phyloP scores from a whole-genome alignment of 1,139 yeast genomes.

The Yamadazyma trypodendri region DNA sequence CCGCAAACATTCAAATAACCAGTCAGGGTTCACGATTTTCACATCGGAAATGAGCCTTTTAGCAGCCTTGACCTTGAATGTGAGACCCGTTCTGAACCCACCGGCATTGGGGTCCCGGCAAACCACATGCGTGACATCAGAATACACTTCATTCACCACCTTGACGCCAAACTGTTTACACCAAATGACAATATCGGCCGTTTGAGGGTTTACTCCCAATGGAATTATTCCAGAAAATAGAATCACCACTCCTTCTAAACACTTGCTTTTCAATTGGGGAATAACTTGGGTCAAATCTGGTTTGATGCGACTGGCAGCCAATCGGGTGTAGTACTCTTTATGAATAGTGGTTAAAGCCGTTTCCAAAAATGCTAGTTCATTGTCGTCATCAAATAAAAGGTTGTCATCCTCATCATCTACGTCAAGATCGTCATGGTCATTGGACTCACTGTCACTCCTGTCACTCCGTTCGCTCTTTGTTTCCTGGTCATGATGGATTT shows the following conservation, averaged over 20 bases:
- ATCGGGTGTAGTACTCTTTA: slow-evolving; percentile 56
- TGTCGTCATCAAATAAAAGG: slow-evolving; percentile 75
- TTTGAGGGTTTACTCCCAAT: slow-evolving; percentile 64
- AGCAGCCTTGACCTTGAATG: slow-evolving; percentile 75
- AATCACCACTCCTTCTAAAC: slow-evolving; percentile 67
- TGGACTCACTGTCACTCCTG: slow-evolving; percentile 17
- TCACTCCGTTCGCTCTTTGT: slow-evolving; percentile 6
- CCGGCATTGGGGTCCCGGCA: slow-evolving; percentile 68
- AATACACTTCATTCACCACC: slow-evolving; percentile 71
- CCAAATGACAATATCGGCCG: slow-evolving; percentile 89
- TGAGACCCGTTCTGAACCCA: slow-evolving; percentile 32
- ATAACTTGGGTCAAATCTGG: slow-evolving; percentile 70
- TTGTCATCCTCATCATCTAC: slow-evolving; percentile 49
- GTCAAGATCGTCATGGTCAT: slow-evolving; percentile 10
- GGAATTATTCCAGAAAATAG: slow-evolving; percentile 88
- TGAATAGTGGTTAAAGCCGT: slow-evolving; percentile 66
- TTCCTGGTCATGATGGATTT: slow-evolving; percentile 40
- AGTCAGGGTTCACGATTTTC: slow-evolving; percentile 84
- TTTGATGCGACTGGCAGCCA: slow-evolving; percentile 27
- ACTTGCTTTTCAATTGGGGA: slow-evolving; percentile 66
- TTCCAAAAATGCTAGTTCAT: slow-evolving; percentile 66
- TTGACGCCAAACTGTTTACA: slow-evolving; percentile 88
- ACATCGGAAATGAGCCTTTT: slow-evolving; percentile 62
- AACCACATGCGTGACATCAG: slow-evolving; percentile 84
- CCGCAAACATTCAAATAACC: slow-evolving; percentile 86